A percentile compares a stretch with the other conserved stretches of the same genome.
Conservation (phyloP, 2,329 filamentous ascomycete genomes). For the Diplodia sapinea region DNA sequence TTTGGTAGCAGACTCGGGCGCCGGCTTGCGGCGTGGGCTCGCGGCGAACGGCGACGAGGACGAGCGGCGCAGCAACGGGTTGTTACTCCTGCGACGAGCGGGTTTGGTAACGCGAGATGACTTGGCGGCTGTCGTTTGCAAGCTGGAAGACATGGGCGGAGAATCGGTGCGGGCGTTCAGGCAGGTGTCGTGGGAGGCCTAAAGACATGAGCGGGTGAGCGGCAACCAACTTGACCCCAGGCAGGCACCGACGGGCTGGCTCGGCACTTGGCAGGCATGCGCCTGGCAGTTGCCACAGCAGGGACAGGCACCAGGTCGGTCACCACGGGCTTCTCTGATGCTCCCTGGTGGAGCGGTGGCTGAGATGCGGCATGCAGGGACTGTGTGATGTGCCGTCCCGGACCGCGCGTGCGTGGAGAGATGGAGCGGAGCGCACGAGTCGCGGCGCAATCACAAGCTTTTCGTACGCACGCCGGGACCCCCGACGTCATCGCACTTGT, state of each 20-base stretch:
- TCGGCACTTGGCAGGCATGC: conserved; percentile 5
- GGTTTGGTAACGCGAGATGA: conserved; percentile 34
- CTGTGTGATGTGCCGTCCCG: conserved; percentile 22
- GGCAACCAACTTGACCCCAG: background rate
- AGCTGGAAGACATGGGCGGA: conserved; percentile 29
- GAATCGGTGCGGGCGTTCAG: background rate
- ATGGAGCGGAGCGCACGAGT: conserved; percentile 8
- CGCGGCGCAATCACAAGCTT: conserved; percentile 28
- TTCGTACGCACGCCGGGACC: background rate
- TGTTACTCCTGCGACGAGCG: conserved; percentile 32
- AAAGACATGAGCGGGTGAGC: background rate
- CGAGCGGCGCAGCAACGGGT: conserved; percentile 39
- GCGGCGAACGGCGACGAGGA: conserved; percentile 48
- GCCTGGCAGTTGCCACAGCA: conserved; percentile 3
- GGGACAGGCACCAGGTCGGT: background rate
- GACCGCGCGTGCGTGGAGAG: conserved; percentile 23
- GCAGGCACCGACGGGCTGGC: conserved; percentile 1
- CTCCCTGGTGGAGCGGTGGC: conserved; percentile 9
- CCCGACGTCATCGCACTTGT: conserved; percentile 24
- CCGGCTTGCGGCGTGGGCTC: conserved; percentile 45
- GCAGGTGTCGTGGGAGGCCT: conserved; percentile 13
- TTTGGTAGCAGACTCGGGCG: conserved; percentile 34
- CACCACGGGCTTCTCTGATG: background rate
- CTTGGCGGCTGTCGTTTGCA: conserved; percentile 33
- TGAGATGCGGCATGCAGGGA: conserved; percentile 23